Evolutionary conservation across 495 filamentous ascomycete genomes (phyloP).

Genomic region (Collariella sp.): DNA sequence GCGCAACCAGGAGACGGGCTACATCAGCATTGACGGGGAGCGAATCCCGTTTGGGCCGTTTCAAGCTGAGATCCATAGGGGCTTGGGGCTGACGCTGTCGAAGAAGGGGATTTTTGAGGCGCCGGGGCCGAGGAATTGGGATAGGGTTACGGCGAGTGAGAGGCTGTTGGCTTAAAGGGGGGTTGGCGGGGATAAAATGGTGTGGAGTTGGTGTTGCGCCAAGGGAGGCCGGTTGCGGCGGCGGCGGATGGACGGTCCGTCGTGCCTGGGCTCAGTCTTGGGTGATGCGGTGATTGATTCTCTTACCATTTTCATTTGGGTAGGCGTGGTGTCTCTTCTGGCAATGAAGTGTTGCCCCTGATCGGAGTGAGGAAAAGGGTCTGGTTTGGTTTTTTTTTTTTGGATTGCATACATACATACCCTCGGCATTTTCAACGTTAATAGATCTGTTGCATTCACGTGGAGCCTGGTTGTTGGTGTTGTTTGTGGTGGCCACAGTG

Average conservation of each 20-base stretch:
- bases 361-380: not conserved
- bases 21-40: constrained; percentile 94
- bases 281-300: not conserved
- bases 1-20: constrained; percentile 52
- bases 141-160: constrained; percentile 27
- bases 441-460: not conserved
- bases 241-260: not conserved
- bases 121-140: constrained; percentile 46
- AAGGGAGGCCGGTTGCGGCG: not conserved
- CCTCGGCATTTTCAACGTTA: not conserved
- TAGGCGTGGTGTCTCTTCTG: not conserved
- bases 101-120: constrained; percentile 68
- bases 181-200: not conserved
- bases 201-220: too few relatives aligned
- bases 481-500: too few relatives aligned
- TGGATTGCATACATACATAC: not conserved
- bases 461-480: too few relatives aligned
- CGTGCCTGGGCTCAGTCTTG: too few relatives aligned
- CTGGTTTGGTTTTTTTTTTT: not conserved
- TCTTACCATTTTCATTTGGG: not conserved
- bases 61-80: constrained; percentile 80
- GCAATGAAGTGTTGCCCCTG: not conserved
- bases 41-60: constrained; percentile 75
- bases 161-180: constrained; percentile 16
- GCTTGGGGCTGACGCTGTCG: constrained; percentile 75